phyloP scores from a whole-genome alignment of 1,284 basidiomycete genomes.

The Microbotryum intermedium region DNA sequence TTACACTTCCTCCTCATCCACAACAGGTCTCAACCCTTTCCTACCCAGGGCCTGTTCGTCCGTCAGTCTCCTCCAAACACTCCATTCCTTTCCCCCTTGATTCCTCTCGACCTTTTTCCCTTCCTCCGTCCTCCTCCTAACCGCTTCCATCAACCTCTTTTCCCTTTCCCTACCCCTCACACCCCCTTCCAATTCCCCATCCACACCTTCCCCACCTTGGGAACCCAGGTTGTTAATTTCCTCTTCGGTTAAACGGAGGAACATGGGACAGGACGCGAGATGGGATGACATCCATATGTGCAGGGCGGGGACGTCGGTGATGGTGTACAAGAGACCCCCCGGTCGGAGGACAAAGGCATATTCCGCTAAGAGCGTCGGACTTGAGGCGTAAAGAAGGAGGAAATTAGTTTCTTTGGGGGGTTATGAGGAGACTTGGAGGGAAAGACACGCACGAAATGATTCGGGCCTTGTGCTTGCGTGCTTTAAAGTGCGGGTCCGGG shows the following conservation, averaged over 20 bases:
- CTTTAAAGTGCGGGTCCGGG: constrained; percentile 98
- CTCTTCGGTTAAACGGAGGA: constrained; percentile 67
- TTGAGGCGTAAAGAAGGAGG: background rate
- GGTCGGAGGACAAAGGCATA: constrained; percentile 89
- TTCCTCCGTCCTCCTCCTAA: constrained; percentile 82
- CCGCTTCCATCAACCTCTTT: constrained; percentile 62
- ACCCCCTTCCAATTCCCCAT: constrained; percentile 6
- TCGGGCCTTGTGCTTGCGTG: constrained; percentile 89
- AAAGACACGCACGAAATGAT: constrained; percentile 30
- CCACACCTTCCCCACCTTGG: constrained; percentile 24
- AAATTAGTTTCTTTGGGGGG: constrained; percentile 15
- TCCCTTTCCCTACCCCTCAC: constrained; percentile 48
- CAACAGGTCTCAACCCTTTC: background rate
- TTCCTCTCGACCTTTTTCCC: constrained; percentile 95
- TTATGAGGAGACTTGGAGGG: background rate
- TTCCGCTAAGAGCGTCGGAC: constrained; percentile 73
- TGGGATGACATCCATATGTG: constrained; percentile 94
- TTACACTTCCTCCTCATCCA: background rate
- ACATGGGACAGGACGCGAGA: constrained; percentile 75
- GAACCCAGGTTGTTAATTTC: constrained; percentile 47
- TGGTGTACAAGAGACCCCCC: constrained; percentile 92
- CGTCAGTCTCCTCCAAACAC: constrained; percentile 25
- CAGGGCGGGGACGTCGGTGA: constrained; percentile 91
- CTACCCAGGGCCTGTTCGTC: constrained; percentile 14
- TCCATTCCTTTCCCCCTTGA: constrained; percentile 53